Evolutionary conservation across 2,329 filamentous ascomycete species (phyloP).

Genomic region (Amauroascus niger): DNA sequence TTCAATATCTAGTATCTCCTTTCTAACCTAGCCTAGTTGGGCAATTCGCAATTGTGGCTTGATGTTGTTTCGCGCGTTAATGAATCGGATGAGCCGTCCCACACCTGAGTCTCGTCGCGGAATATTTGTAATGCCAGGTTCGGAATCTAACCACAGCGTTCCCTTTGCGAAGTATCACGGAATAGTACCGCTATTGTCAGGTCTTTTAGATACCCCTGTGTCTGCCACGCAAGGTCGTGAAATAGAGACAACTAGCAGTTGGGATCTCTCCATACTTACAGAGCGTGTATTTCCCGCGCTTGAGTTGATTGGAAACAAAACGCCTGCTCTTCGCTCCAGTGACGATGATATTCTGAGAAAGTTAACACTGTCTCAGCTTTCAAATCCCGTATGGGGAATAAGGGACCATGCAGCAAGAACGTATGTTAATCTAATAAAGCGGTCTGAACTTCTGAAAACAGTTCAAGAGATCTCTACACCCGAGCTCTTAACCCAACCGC

Average conservation of each 20-base stretch:
- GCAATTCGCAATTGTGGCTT: slow-evolving; percentile 88
- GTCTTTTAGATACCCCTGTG: slow-evolving; percentile 22
- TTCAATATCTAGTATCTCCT: not conserved
- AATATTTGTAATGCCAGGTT: slow-evolving; percentile 24
- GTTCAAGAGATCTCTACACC: slow-evolving; percentile 21
- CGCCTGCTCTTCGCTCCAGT: slow-evolving; percentile 28
- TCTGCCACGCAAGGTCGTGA: not conserved
- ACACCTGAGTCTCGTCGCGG: slow-evolving; percentile 29
- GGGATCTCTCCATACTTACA: slow-evolving; percentile 30
- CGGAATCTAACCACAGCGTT: slow-evolving; percentile 33
- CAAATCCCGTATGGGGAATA: slow-evolving; percentile 38
- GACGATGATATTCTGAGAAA: slow-evolving; percentile 27
- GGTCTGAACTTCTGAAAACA: slow-evolving; percentile 26
- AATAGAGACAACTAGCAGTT: not conserved
- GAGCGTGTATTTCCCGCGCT: slow-evolving; percentile 39
- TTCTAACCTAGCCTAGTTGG: slow-evolving; percentile 50
- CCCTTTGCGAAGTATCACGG: slow-evolving; percentile 36
- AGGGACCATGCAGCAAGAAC: slow-evolving; percentile 40
- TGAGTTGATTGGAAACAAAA: slow-evolving; percentile 38
- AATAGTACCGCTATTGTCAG: slow-evolving; percentile 30
- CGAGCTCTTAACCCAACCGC: slow-evolving; percentile 15
- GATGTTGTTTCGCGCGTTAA: slow-evolving; percentile 75
- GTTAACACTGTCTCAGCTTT: slow-evolving; percentile 32
- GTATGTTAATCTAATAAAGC: slow-evolving; percentile 32
- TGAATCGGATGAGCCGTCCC: slow-evolving; percentile 51